A percentile compares a stretch with the other conserved stretches of the same genome.
Conservation (phyloP, 148 eudicot genomes). For the Rhododendron mucronatum region DNA sequence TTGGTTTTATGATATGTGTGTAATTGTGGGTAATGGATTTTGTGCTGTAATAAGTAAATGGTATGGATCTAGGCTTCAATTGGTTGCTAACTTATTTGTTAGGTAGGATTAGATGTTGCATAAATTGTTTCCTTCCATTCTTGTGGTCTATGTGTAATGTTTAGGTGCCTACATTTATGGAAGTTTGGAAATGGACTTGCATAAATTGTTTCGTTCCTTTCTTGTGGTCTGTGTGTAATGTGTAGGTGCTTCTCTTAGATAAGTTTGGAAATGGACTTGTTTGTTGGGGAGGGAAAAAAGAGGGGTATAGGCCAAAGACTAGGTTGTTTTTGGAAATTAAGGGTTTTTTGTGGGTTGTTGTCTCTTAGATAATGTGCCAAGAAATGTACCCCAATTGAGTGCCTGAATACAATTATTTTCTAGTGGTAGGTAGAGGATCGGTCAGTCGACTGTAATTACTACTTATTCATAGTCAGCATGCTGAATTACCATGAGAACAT, state of each 20-base stretch:
- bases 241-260: not conserved
- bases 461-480: not conserved
- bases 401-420: not conserved
- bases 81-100: not conserved
- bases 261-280: not conserved
- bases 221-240: not conserved
- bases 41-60: not conserved
- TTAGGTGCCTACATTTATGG: not conserved
- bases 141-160: not conserved
- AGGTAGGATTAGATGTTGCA: not conserved
- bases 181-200: not conserved
- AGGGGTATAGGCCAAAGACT: not conserved
- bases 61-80: constrained; percentile 5
- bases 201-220: not conserved
- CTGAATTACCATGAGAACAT: not conserved
- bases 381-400: not conserved
- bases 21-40: not conserved
- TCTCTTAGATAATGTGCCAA: not conserved
- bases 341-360: not conserved
- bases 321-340: not conserved
- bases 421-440: not conserved
- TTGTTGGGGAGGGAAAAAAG: not conserved
- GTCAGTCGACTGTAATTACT: not conserved
- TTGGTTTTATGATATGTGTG: not conserved
- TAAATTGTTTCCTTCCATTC: not conserved